These are phyloP conservation scores for Eucalyptus marginata DNA, from an alignment of 345 rosid genomes.

Conservation along the genomic window DNA sequence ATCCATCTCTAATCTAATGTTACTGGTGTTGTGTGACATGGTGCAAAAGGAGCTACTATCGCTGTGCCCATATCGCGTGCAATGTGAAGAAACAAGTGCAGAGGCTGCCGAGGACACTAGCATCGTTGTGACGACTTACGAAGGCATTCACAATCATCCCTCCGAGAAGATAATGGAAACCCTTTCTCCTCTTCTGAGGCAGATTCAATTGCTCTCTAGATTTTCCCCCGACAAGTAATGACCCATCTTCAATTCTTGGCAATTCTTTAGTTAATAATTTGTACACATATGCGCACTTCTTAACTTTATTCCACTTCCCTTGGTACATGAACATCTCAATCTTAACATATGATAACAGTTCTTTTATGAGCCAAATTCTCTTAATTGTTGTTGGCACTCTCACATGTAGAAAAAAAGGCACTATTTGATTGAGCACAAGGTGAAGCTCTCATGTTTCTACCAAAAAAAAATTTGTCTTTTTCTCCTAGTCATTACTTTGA, in stretches of 20 bases:
- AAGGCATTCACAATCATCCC: conserved; percentile 17
- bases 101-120: conserved; percentile 15
- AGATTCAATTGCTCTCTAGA: conserved; percentile 15
- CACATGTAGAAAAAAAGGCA: not conserved
- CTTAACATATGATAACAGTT: not conserved
- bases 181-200: conserved; percentile 16
- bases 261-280: not conserved
- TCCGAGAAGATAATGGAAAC: conserved; percentile 21
- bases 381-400: not conserved
- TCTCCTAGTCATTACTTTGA: not conserved
- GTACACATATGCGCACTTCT: not conserved
- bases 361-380: not conserved
- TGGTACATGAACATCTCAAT: not conserved
- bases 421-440: not conserved
- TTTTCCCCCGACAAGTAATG: not conserved
- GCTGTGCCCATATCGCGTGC: conserved; percentile 17
- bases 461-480: not conserved
- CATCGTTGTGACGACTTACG: conserved; percentile 21
- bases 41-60: conserved; percentile 7
- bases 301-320: not conserved
- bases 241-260: not conserved
- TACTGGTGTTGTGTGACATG: not conserved
- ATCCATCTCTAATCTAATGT: not conserved
- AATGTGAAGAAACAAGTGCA: conserved; percentile 26
- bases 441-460: not conserved